Conservation (phyloP, 2,329 filamentous ascomycete species). For the Cercospora berteroae region DNA sequence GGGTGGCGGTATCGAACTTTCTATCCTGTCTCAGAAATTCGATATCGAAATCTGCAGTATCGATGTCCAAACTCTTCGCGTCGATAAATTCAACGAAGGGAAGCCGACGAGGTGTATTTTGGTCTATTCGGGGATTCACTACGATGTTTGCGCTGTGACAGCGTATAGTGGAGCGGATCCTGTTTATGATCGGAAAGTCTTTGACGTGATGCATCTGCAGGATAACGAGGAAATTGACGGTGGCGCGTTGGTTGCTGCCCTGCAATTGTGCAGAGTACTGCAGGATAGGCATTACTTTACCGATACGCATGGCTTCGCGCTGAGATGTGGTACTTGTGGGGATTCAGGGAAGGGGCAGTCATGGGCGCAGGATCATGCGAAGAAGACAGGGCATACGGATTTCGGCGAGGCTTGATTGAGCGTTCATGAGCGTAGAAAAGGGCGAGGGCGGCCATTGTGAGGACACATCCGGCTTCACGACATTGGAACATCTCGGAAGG, state of each 20-base stretch:
- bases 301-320: slow-evolving; percentile 74
- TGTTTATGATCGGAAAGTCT: slow-evolving; percentile 76
- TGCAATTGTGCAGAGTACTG: slow-evolving; percentile 56
- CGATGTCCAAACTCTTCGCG: slow-evolving; percentile 67
- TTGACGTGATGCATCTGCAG: slow-evolving; percentile 50
- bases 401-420: slow-evolving; percentile 45
- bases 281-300: slow-evolving; percentile 79
- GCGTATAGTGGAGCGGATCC: slow-evolving; percentile 62
- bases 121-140: slow-evolving; percentile 90
- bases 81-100: slow-evolving; percentile 77
- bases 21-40: slow-evolving; percentile 80
- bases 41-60: slow-evolving; percentile 81
- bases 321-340: slow-evolving; percentile 73
- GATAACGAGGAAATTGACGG: slow-evolving; percentile 47
- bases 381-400: slow-evolving; percentile 58
- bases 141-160: slow-evolving; percentile 81
- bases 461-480: not conserved
- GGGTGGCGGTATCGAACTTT: slow-evolving; percentile 89
- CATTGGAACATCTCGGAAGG: not conserved
- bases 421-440: not conserved
- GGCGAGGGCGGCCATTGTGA: not conserved
- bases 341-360: slow-evolving; percentile 66
- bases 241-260: slow-evolving; percentile 58
- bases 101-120: slow-evolving; percentile 69
- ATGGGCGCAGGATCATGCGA: slow-evolving; percentile 62